Percentiles rank a stretch among this genome's conserved stretches.
These are phyloP conservation scores for Daedalea quercina DNA, from an alignment of 768 basidiomycete genomes.

Conservation along the genomic window DNA sequence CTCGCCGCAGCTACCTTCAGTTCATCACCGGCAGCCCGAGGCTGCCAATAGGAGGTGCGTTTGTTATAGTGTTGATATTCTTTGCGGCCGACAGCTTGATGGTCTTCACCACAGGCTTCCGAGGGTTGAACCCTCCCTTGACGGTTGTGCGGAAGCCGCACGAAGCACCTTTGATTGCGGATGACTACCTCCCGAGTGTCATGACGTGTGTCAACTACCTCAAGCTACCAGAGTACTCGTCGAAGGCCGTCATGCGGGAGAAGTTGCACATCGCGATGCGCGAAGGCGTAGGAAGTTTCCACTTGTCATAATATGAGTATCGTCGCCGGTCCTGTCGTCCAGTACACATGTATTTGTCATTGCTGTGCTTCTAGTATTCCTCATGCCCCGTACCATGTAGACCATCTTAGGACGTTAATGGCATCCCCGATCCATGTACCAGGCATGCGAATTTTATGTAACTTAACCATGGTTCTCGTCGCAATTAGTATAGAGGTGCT, in stretches of 20 bases:
- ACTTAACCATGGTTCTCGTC: neutral
- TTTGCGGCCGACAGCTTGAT: neutral
- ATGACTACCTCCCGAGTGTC: constrained; percentile 93
- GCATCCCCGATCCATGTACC: neutral
- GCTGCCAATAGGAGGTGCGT: constrained; percentile 87
- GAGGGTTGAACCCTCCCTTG: constrained; percentile 85
- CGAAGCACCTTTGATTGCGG: constrained; percentile 82
- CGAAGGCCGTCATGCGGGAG: constrained; percentile 76
- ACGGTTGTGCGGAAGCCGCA: constrained; percentile 98
- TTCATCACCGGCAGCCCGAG: constrained; percentile 98
- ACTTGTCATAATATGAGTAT: constrained; percentile 81
- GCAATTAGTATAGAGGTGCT: no score
- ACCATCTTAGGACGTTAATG: neutral
- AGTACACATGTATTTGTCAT: constrained; percentile 11
- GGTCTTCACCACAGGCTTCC: constrained; percentile 61
- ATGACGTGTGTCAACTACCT: constrained; percentile 99
- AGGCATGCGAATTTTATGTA: neutral
- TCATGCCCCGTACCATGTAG: neutral
- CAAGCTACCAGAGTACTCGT: constrained; percentile 93
- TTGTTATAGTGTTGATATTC: neutral
- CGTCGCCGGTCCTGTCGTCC: constrained; percentile 2
- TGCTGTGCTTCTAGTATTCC: constrained; percentile 14
- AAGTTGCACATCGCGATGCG: constrained; percentile 81
- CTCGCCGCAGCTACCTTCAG: constrained; percentile 85
- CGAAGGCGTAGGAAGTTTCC: constrained; percentile 96